Evolutionary conservation across 176 grass and related monocot species (phyloP).

Genomic region (Zea mays): Zm-B73-REFERENCE-NAM-5.0 NC_050104.1:38202501-38203000

Average conservation of each 20-base stretch:
- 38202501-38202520: conserved; percentile 75
- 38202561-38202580: conserved; percentile 64
- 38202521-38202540: conserved; percentile 84
- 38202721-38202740: neutral
- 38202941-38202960: neutral
- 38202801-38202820: neutral
- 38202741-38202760: neutral
- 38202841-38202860: neutral
- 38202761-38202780: neutral
- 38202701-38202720: neutral
- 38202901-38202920: neutral
- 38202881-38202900: neutral
- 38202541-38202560: conserved; percentile 70
- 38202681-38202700: conserved; percentile 43
- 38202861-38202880: neutral
- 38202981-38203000: neutral
- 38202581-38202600: conserved; percentile 81
- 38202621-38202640: conserved; percentile 82
- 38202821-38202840: neutral
- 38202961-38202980: neutral
- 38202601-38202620: conserved; percentile 55
- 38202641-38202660: conserved; percentile 89
- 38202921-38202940: neutral
- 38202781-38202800: neutral
- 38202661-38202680: conserved; percentile 99